Evolutionary conservation across 1,284 basidiomycete species (phyloP), one percentile per base, ranked within the genome.

Genomic region (Volvariella volvacea): DNA sequence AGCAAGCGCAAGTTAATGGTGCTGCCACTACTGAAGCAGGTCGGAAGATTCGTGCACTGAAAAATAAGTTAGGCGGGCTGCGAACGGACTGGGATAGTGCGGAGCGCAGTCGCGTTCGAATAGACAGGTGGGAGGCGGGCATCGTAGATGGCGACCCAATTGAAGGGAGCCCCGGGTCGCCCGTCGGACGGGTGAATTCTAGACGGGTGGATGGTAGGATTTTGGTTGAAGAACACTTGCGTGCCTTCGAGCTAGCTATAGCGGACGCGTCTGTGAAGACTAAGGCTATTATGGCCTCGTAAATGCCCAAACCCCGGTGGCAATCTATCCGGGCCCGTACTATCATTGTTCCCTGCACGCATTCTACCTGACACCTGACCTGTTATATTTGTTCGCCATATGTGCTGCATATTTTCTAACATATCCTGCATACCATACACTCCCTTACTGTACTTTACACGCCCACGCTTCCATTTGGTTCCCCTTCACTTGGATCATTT

Each of bases 1-100:
- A 90, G 55, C 87, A 90, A 48, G 84, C 86, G 7, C 87, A 90
- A 59, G 85, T 89, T 40, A 88, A 88, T 54, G 79, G 83, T 15
- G 88, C 83, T 0, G 83, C 82, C 2, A 87, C 86, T 8, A 79
- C 87, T 2, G 88, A 90, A 48, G 84, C 88, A 2, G 88, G 87
- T 37, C 72, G 87, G 41, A 88, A 85, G 63, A 81, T 90, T 44
- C 81, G 88, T 39, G 83, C 84, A 15, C 63, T 88, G 48, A 88
- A 87, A 66, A 89, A 89, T 56, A 86, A 85, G 53, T 63, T 90
- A 20, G 82, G 80, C 3, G 83, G 78, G 19, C 86, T 83, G 80
- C 71, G 80, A 44, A 73, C 74, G 28, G 87, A 90, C 45, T 87
- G 80, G 73, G 87, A 90, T 50, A 85, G 79, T 51, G 87, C 85